Percentiles rank a stretch among this genome's conserved stretches.
Conservation (phyloP, 2,329 filamentous ascomycete species). For the Talaromyces sp. region DNA sequence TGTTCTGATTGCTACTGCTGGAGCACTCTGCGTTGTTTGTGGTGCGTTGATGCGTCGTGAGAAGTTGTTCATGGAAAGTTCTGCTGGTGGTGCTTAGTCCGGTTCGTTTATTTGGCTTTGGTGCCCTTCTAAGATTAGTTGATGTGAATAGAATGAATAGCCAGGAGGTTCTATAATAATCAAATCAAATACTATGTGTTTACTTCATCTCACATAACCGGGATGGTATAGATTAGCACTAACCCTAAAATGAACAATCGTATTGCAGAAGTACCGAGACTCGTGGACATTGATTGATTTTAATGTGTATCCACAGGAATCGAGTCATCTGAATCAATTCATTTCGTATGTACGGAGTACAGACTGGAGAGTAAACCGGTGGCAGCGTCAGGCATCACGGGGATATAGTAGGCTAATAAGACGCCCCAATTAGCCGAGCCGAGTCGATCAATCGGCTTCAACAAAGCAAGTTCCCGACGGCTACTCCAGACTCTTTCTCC, state of each 20-base stretch:
- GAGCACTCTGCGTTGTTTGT: neutral
- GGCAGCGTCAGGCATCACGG: neutral
- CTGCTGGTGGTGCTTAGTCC: neutral
- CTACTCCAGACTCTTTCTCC: neutral
- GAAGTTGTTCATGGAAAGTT: neutral
- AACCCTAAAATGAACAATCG: neutral
- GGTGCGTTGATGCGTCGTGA: neutral
- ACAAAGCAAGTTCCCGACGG: neutral
- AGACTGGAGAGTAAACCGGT: neutral
- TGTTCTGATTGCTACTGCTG: neutral
- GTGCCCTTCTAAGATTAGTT: neutral
- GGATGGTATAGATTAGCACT: neutral
- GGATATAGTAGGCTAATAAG: constrained; percentile 7
- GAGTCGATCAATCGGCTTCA: constrained; percentile 2
- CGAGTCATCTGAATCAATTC: neutral
- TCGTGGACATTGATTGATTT: neutral
- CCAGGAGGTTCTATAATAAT: neutral
- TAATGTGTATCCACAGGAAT: neutral
- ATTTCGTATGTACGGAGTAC: neutral
- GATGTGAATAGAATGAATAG: too few species aligned
- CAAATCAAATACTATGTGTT: neutral
- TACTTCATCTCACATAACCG: neutral
- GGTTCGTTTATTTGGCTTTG: neutral
- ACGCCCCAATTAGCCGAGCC: neutral
- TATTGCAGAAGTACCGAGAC: neutral